Conservation (phyloP, 2,329 filamentous ascomycete genomes). For the Diaporthe sp. region DNA sequence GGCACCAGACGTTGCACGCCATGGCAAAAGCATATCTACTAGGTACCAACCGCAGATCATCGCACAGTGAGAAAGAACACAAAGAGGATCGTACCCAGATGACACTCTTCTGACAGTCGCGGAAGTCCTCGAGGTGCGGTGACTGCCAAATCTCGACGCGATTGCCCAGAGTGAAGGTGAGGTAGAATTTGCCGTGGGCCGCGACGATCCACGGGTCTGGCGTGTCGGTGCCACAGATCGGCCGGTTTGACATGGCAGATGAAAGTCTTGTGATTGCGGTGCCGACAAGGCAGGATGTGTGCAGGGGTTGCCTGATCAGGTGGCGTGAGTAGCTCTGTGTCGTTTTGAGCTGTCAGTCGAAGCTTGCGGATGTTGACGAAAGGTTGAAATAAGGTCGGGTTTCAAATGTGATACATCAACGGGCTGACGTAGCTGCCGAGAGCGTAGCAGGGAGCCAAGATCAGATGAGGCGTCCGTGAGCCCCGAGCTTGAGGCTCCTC, state of each 20-base stretch:
- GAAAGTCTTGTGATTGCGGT: background rate
- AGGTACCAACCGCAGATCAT: too few species aligned
- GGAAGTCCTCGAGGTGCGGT: slow-evolving; percentile 49
- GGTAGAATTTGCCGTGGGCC: slow-evolving; percentile 45
- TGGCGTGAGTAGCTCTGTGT: background rate
- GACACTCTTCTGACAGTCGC: slow-evolving; percentile 44
- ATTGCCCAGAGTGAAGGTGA: slow-evolving; percentile 50
- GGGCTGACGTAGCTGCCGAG: slow-evolving; percentile 16
- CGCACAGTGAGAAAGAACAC: background rate
- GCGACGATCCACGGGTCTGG: slow-evolving; percentile 51
- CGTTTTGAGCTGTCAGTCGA: background rate
- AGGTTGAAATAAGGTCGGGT: slow-evolving; percentile 8
- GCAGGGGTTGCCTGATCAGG: background rate
- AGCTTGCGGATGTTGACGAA: background rate
- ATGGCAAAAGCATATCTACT: too few species aligned
- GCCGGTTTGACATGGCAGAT: slow-evolving; percentile 47
- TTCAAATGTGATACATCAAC: slow-evolving; percentile 3
- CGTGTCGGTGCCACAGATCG: slow-evolving; percentile 49
- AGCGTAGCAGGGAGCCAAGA: slow-evolving; percentile 1
- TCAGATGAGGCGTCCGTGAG: slow-evolving; percentile 23
- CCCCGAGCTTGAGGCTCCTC: background rate
- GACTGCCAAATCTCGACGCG: slow-evolving; percentile 54
- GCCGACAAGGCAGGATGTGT: background rate
- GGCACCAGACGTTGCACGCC: background rate
- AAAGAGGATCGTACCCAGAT: slow-evolving; percentile 9